phyloP scores from a whole-genome alignment of 108 stramenopile species.

The Aurantiochytrium sp. region DNA sequence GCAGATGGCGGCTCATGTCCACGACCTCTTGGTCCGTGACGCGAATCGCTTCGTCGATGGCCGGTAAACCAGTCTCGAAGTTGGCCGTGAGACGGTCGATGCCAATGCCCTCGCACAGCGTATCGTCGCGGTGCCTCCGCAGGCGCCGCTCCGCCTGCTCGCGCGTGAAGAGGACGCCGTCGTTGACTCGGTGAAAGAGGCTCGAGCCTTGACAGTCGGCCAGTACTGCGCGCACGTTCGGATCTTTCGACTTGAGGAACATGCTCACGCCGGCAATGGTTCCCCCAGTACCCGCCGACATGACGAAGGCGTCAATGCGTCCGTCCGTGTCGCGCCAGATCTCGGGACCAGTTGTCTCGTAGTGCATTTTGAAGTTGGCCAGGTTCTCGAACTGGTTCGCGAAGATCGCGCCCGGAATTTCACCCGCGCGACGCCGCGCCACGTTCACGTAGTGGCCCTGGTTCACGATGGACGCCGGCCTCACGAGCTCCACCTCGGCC shows the following conservation, averaged over 20 bases:
- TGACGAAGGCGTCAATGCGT: constrained; percentile 61
- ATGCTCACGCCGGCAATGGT: constrained; percentile 71
- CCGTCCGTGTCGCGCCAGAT: constrained; percentile 70
- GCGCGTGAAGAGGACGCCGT: constrained; percentile 48
- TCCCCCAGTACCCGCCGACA: constrained; percentile 72
- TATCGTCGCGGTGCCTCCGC: constrained; percentile 43
- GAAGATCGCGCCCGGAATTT: constrained; percentile 44
- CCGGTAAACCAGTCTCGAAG: constrained; percentile 48
- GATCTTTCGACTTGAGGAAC: constrained; percentile 62
- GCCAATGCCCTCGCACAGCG: constrained; percentile 67
- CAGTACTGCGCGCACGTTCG: constrained; percentile 64
- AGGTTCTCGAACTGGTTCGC: constrained; percentile 70
- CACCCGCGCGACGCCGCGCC: constrained; percentile 58
- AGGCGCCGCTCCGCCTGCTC: constrained; percentile 44
- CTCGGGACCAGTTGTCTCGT: constrained; percentile 73
- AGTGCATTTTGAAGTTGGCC: constrained; percentile 68
- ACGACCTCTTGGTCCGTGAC: constrained; percentile 54
- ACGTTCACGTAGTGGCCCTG: constrained; percentile 63
- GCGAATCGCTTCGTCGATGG: neutral
- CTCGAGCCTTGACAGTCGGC: constrained; percentile 69
- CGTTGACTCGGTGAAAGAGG: constrained; percentile 36
- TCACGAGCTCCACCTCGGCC: constrained; percentile 51
- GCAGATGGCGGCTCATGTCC: constrained; percentile 57
- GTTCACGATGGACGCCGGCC: constrained; percentile 49
- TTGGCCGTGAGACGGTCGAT: constrained; percentile 70